phyloP scores from a whole-genome alignment of 2,329 filamentous ascomycete species.

The Dactylonectria macrodidyma region DNA sequence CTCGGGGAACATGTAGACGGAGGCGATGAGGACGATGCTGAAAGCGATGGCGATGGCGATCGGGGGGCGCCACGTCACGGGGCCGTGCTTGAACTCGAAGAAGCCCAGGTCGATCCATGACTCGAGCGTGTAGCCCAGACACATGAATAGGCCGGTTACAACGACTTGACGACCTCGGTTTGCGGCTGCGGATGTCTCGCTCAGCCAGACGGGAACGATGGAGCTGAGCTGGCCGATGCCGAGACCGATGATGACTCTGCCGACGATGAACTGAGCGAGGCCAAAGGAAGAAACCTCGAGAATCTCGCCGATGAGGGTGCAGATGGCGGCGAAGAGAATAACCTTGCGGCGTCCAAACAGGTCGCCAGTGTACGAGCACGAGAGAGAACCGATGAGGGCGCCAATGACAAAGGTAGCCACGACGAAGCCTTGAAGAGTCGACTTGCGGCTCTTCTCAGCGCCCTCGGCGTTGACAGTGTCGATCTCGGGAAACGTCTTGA shows the following conservation, averaged over 20 bases:
- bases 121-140: conserved; percentile 54
- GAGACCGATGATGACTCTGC: conserved; percentile 66
- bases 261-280: conserved; percentile 53
- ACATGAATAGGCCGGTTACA: conserved; percentile 67
- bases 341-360: conserved; percentile 69
- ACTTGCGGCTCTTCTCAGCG: conserved; percentile 55
- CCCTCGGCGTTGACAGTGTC: conserved; percentile 64
- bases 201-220: conserved; percentile 68
- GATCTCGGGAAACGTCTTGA: conserved; percentile 64
- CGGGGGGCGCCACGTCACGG: conserved; percentile 52
- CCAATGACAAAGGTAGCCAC: conserved; percentile 69
- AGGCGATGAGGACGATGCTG: conserved; percentile 49
- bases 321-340: conserved; percentile 66
- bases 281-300: conserved; percentile 67
- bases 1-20: conserved; percentile 54
- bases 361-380: conserved; percentile 65
- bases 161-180: conserved; percentile 63
- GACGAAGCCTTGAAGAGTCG: conserved; percentile 60
- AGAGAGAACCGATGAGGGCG: conserved; percentile 67
- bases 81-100: conserved; percentile 49
- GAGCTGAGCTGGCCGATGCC: conserved; percentile 68
- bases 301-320: conserved; percentile 66
- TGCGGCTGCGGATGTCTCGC: conserved; percentile 63
- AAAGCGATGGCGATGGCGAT: conserved; percentile 53
- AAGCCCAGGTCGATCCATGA: conserved; percentile 62